phyloP scores from a whole-genome alignment of 257 asterid species.

The Thymus quinquecostatus region DNA sequence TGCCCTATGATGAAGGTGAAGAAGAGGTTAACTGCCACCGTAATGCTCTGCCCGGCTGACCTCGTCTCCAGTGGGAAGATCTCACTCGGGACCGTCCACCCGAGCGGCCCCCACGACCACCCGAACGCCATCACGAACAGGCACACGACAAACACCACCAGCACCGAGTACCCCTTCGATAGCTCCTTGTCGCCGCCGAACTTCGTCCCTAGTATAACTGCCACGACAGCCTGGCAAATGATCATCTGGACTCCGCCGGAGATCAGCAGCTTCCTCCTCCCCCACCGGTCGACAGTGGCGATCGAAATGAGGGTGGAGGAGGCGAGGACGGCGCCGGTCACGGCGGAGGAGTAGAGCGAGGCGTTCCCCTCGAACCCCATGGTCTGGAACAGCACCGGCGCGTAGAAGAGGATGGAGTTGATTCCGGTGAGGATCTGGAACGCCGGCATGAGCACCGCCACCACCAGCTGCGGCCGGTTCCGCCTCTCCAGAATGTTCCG shows the following conservation, averaged over 20 bases:
- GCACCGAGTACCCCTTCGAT: slow-evolving; percentile 53
- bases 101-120: slow-evolving; percentile 93
- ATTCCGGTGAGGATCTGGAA: slow-evolving; percentile 88
- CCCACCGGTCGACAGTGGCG: slow-evolving; percentile 66
- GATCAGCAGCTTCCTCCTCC: slow-evolving; percentile 66
- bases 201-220: slow-evolving; percentile 64
- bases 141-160: slow-evolving; percentile 69
- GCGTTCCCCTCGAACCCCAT: slow-evolving; percentile 73
- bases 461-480: slow-evolving; percentile 70
- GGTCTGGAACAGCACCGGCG: slow-evolving; percentile 80
- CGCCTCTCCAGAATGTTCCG: slow-evolving; percentile 58
- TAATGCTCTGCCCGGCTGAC: slow-evolving; percentile 92
- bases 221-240: slow-evolving; percentile 60
- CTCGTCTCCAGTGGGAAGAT: slow-evolving; percentile 79
- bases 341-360: slow-evolving; percentile 72
- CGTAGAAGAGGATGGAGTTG: slow-evolving; percentile 79
- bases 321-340: slow-evolving; percentile 79
- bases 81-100: slow-evolving; percentile 98
- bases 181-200: slow-evolving; percentile 60
- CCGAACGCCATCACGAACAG: slow-evolving; percentile 80
- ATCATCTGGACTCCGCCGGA: slow-evolving; percentile 78
- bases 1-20: slow-evolving; percentile 80
- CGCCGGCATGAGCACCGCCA: slow-evolving; percentile 82
- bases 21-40: slow-evolving; percentile 76
- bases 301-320: slow-evolving; percentile 73